Percentiles rank a stretch among this genome's conserved stretches.
These are phyloP conservation scores for Lactarius tabidus DNA, from an alignment of 768 basidiomycete species.

Conservation along the genomic window DNA sequence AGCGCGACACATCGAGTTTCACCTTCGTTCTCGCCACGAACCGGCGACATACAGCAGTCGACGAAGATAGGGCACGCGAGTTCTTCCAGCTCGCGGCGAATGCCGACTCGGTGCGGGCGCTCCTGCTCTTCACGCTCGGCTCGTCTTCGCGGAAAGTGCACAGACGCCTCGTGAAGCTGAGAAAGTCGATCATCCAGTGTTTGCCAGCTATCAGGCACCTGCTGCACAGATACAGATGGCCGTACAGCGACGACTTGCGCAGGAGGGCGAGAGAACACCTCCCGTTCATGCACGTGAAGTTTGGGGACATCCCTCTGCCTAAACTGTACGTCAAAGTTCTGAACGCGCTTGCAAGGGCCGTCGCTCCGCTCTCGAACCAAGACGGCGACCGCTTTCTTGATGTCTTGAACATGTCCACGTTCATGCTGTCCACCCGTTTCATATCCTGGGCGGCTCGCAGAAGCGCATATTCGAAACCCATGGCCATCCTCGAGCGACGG, in stretches of 20 bases:
- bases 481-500: slow-evolving; percentile 15
- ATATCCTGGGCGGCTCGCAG: slow-evolving; percentile 12
- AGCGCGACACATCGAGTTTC: slow-evolving; percentile 12
- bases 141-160: slow-evolving; percentile 19
- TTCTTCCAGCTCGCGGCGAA: slow-evolving; percentile 17
- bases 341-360: slow-evolving; percentile 9
- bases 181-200: slow-evolving; percentile 9
- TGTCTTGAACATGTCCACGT: slow-evolving; percentile 18
- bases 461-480: slow-evolving; percentile 3
- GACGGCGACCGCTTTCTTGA: slow-evolving; percentile 15
- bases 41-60: slow-evolving; percentile 3
- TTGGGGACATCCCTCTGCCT: slow-evolving; percentile 11
- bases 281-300: slow-evolving; percentile 11
- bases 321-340: slow-evolving; percentile 16
- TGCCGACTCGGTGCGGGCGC: slow-evolving; percentile 10
- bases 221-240: slow-evolving; percentile 15
- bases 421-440: slow-evolving; percentile 20
- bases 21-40: slow-evolving; percentile 22
- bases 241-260: slow-evolving; percentile 12
- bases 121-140: slow-evolving; percentile 8
- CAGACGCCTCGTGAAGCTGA: slow-evolving; percentile 16
- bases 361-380: neutral
- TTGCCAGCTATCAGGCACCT: slow-evolving; percentile 15
- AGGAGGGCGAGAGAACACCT: slow-evolving; percentile 18
- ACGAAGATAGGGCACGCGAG: slow-evolving; percentile 16